phyloP scores from a whole-genome alignment of 1,284 basidiomycete genomes.

The Fomes fomentarius region DNA sequence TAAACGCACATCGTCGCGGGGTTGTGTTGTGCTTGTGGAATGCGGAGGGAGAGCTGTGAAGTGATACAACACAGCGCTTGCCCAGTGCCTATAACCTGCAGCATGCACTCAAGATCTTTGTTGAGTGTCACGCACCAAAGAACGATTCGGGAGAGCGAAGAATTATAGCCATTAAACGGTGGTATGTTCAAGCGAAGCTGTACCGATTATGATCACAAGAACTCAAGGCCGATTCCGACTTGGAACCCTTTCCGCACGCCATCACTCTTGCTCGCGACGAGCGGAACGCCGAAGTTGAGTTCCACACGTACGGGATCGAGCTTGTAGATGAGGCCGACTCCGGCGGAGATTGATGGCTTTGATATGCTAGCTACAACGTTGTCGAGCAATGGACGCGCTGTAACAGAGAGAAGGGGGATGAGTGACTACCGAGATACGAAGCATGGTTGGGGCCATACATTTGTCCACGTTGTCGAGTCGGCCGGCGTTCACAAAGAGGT shows the following conservation, averaged over 20 bases:
- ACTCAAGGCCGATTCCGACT: slow-evolving; percentile 92
- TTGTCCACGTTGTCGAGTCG: slow-evolving; percentile 70
- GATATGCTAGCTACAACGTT: slow-evolving; percentile 42
- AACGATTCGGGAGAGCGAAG: not conserved
- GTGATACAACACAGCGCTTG: no score
- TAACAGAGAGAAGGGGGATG: not conserved
- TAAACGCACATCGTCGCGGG: slow-evolving; percentile 2
- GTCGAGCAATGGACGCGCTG: slow-evolving; percentile 45
- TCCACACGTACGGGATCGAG: slow-evolving; percentile 88
- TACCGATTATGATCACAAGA: slow-evolving; percentile 48
- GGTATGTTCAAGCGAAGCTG: slow-evolving; percentile 21
- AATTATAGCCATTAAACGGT: slow-evolving; percentile 5
- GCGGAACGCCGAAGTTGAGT: slow-evolving; percentile 90
- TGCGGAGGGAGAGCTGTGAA: no score
- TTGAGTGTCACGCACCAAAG: no score
- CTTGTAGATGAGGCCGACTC: slow-evolving; percentile 90
- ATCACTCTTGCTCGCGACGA: slow-evolving; percentile 81
- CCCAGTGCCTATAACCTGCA: no score
- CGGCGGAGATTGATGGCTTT: slow-evolving; percentile 76
- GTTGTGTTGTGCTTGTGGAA: not conserved
- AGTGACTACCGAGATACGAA: slow-evolving; percentile 31
- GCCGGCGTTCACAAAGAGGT: slow-evolving; percentile 87
- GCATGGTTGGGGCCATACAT: no score
- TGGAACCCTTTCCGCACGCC: slow-evolving; percentile 83
- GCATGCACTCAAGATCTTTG: no score